phyloP scores from a whole-genome alignment of 2,329 filamentous ascomycete species.

The Coleophoma cylindrospora region DNA sequence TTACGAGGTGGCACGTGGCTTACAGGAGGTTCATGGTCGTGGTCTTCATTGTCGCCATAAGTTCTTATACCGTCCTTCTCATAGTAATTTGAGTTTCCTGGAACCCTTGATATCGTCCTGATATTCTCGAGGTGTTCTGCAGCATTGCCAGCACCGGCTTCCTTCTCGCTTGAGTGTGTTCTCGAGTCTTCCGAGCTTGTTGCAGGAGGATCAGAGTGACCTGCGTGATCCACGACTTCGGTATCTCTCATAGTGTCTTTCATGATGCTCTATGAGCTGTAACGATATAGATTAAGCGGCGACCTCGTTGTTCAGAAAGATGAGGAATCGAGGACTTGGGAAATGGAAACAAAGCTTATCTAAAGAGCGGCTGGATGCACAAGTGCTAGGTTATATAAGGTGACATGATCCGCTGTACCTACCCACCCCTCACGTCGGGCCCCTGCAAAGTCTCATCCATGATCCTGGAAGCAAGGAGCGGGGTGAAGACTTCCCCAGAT shows the following conservation, averaged over 20 bases:
- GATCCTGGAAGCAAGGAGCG: too few species aligned
- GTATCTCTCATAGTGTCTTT: not conserved
- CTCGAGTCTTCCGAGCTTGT: constrained; percentile 8
- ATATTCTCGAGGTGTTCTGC: constrained; percentile 14
- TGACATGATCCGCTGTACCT: too few species aligned
- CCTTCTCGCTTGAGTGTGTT: constrained; percentile 17
- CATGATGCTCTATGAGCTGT: not conserved
- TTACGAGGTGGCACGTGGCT: constrained; percentile 3
- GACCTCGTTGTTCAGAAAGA: not conserved
- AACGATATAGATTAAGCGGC: not conserved
- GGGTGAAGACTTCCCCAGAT: too few species aligned
- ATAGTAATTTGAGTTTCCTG: constrained; percentile 14
- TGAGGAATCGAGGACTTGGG: not conserved
- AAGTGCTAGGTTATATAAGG: too few species aligned
- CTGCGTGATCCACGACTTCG: not conserved
- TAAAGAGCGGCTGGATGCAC: too few species aligned
- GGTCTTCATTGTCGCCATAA: constrained; percentile 40
- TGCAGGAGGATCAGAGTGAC: not conserved
- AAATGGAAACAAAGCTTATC: not conserved
- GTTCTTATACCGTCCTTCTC: constrained; percentile 31
- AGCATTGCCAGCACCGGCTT: not conserved
- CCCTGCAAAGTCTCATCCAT: too few species aligned
- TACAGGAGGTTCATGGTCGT: constrained; percentile 41
- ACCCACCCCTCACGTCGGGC: too few species aligned
- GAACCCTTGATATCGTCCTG: constrained; percentile 16